These are phyloP conservation scores for Pleurotus djamor DNA, from an alignment of 768 basidiomycete species.

Conservation along the genomic window DNA sequence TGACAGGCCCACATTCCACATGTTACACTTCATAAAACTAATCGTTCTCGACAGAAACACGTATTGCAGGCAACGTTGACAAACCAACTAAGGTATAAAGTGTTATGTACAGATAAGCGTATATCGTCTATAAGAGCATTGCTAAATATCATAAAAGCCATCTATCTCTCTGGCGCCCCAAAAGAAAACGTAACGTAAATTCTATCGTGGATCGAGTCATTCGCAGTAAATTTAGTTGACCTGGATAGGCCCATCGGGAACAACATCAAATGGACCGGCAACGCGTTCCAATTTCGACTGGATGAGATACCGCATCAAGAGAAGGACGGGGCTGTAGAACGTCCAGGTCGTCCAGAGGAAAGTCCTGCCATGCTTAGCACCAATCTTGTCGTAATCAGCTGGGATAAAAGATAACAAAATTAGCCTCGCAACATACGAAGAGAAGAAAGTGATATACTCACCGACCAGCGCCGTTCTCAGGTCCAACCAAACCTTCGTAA, in stretches of 20 bases:
- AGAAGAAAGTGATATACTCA: slow-evolving; percentile 24
- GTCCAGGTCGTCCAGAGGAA: slow-evolving; percentile 73
- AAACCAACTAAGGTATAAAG: not conserved
- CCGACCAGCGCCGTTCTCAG: slow-evolving; percentile 57
- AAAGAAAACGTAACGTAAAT: not conserved
- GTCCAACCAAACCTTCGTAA: slow-evolving; percentile 66
- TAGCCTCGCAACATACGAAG: not conserved
- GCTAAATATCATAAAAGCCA: not conserved
- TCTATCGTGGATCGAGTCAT: not conserved
- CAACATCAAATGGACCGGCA: slow-evolving; percentile 51
- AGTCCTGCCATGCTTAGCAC: slow-evolving; percentile 57
- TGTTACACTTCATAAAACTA: slow-evolving; percentile 2
- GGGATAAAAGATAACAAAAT: slow-evolving; percentile 8
- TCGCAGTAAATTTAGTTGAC: not conserved
- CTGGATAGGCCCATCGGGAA: not conserved
- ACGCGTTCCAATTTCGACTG: slow-evolving; percentile 30
- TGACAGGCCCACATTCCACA: slow-evolving; percentile 7
- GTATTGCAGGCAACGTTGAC: not conserved
- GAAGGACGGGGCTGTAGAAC: slow-evolving; percentile 53
- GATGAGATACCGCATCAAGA: slow-evolving; percentile 19
- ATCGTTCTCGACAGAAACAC: not conserved
- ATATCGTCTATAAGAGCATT: not conserved
- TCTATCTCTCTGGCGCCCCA: not conserved
- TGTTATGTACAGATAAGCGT: not conserved
- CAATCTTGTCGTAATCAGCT: slow-evolving; percentile 70